Evolutionary conservation across 1,284 basidiomycete genomes (phyloP), one percentile per base, ranked within the genome.

Genomic region (Cutaneotrichosporon sp.): DNA sequence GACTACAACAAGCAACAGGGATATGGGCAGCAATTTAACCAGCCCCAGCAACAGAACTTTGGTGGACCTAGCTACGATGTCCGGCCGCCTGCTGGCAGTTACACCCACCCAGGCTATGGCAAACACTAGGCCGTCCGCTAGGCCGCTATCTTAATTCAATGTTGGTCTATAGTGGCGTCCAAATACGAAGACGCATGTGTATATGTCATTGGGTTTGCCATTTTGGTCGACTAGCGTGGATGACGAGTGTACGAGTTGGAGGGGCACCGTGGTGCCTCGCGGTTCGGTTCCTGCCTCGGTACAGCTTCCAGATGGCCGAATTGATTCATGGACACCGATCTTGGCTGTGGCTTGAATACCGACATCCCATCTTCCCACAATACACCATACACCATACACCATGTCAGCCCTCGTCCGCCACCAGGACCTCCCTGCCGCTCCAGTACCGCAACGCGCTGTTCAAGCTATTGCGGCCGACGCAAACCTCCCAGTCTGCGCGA

Each of bases 401-500:
- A 46, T 46, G 18, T n/a, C 18, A 5, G 18, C 42, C 18, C 42
- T 46, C 16, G 42, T 46, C 18, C 18, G 18, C 7, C 42, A 46
- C 42, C 4, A 40, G 32, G 57, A 56, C 31, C 51, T 63, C 10
- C 62, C 62, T 0, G 30, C 2, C 14, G 9, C 22, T 4, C 26
- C 53, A 8, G 56, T 58, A 11, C 60, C 64, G 38, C 32, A 51
- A 46, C 52, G 55, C n/a, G 70, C 72, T 1, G 68, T 76, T 32
- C 69, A 70, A 5, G 70, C 62, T 4, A 66, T 79, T 8, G 68
- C 70, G 13, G 66, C 60, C 10, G 77, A 80, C 57, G 70, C 70
- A 0, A 57, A 69, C 4, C 70, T 79, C 10, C 77, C 77, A 0
- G 73, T 81, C 26, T 81, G 79, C 65, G 71, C 63, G 30, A 73